Percentiles rank a stretch among this genome's conserved stretches.
phyloP scores from a whole-genome alignment of 495 filamentous ascomycete genomes.

The Penicillium paxilli region DNA sequence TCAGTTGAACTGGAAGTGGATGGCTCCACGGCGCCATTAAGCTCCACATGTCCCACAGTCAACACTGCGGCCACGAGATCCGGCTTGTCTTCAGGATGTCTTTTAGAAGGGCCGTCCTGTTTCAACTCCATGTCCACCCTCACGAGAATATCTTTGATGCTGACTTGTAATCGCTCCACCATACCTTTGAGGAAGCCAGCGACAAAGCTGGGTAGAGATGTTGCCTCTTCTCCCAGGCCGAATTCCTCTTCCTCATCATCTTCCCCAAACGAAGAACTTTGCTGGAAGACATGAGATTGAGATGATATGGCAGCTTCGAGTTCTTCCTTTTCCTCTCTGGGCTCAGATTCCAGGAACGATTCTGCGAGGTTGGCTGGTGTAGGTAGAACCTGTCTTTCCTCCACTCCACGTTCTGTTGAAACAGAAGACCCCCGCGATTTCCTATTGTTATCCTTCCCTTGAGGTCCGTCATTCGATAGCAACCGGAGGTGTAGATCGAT shows the following conservation, averaged over 20 bases:
- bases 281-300: slow-evolving; percentile 51
- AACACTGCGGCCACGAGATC: slow-evolving; percentile 63
- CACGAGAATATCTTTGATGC: slow-evolving; percentile 65
- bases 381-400: slow-evolving; percentile 49
- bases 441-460: slow-evolving; percentile 9
- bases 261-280: slow-evolving; percentile 52
- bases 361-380: slow-evolving; percentile 82
- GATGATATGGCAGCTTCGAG: slow-evolving; percentile 75
- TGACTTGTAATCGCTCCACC: slow-evolving; percentile 73
- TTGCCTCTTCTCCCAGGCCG: slow-evolving; percentile 66
- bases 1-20: slow-evolving; percentile 28
- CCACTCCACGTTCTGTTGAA: slow-evolving; percentile 8
- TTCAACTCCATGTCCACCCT: slow-evolving; percentile 59
- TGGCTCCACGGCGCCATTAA: slow-evolving; percentile 65
- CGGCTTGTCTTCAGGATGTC: slow-evolving; percentile 40
- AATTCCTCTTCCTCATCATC: slow-evolving; percentile 65
- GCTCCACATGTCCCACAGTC: slow-evolving; percentile 62
- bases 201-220: slow-evolving; percentile 80
- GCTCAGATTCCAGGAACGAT: slow-evolving; percentile 83
- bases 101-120: slow-evolving; percentile 41
- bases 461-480: slow-evolving; percentile 28
- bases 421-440: background rate
- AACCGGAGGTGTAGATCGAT: slow-evolving; percentile 64
- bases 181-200: slow-evolving; percentile 82
- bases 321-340: slow-evolving; percentile 68